Evolutionary conservation across 225 moss, liverwort and hornwort genomes (phyloP).

Genomic region (Climacium dendroides): DNA sequence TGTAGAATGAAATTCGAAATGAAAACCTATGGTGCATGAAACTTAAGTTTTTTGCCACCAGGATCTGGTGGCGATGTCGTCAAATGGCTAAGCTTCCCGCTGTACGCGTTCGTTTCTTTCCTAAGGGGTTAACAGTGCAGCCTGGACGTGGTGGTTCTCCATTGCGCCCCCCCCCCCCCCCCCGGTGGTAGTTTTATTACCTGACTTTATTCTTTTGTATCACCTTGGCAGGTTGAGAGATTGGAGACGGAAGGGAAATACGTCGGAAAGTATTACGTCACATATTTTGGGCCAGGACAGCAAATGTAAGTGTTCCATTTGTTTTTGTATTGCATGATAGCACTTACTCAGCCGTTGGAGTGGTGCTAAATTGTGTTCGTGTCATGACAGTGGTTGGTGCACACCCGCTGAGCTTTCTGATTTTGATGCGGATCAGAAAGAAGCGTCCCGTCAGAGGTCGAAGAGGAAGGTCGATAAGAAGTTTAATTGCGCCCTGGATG

Average conservation of each 20-base stretch:
- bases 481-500: constrained; percentile 26
- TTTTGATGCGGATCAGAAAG: constrained; percentile 46
- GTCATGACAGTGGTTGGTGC: constrained; percentile 40
- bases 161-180: background rate
- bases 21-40: background rate
- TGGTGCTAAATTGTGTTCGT: constrained; percentile 3
- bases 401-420: constrained; percentile 30
- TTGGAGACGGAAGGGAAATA: constrained; percentile 27
- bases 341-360: background rate
- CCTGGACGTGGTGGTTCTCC: background rate
- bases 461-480: constrained; percentile 34
- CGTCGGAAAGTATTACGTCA: constrained; percentile 39
- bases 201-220: background rate
- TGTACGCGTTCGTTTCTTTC: background rate
- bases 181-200: background rate
- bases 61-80: background rate
- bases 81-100: background rate
- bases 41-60: background rate
- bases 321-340: background rate
- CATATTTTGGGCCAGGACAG: constrained; percentile 45
- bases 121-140: background rate
- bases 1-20: background rate
- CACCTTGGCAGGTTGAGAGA: constrained; percentile 24
- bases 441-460: constrained; percentile 21
- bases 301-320: constrained; percentile 37